These are phyloP conservation scores for Apocynum venetum DNA, from an alignment of 257 asterid genomes.

Conservation along the genomic window DNA sequence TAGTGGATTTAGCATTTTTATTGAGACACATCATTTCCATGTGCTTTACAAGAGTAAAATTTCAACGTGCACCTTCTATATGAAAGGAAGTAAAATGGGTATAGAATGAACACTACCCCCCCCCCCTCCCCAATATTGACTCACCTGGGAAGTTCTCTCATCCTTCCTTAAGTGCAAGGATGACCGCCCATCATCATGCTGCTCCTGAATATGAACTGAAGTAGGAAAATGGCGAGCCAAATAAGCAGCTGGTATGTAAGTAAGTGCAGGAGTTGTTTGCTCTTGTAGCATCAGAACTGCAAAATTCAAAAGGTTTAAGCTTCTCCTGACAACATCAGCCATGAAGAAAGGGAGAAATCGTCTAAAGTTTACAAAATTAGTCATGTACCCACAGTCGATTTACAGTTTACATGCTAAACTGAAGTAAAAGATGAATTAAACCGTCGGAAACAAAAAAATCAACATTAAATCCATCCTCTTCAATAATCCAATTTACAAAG, in stretches of 20 bases:
- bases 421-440: not conserved
- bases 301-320: constrained; percentile 25
- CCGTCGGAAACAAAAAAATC: not conserved
- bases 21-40: not conserved
- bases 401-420: not conserved
- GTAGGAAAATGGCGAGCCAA: constrained; percentile 45
- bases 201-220: constrained; percentile 53
- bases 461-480: not conserved
- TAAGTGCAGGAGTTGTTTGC: constrained; percentile 47
- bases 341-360: not conserved
- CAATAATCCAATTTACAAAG: not conserved
- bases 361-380: not conserved
- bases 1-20: constrained; percentile 13
- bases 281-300: constrained; percentile 67
- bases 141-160: constrained; percentile 46
- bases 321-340: not conserved
- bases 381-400: not conserved
- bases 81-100: not conserved
- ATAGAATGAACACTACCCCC: not conserved
- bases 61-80: not conserved
- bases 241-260: constrained; percentile 42
- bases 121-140: not conserved
- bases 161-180: constrained; percentile 37
- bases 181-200: constrained; percentile 38
- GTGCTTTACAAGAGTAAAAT: not conserved